Evolutionary conservation across 345 rosid species (phyloP).

Genomic region (Eucalyptus caleyi): DNA sequence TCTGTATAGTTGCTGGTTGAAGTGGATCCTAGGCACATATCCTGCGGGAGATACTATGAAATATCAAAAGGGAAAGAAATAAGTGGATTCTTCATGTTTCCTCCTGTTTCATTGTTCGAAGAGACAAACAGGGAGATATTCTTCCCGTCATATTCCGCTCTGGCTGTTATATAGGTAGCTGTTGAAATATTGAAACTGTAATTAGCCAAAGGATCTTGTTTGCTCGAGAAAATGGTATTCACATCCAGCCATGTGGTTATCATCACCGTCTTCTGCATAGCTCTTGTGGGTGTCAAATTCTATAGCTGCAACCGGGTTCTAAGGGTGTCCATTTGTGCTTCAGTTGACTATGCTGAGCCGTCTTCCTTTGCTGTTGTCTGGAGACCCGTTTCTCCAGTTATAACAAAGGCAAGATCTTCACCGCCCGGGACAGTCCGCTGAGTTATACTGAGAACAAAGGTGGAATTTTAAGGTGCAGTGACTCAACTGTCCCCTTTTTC

Average conservation of each 20-base stretch:
- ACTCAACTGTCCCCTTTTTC: not conserved
- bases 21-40: conserved; percentile 57
- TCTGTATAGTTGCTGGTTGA: conserved; percentile 25
- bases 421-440: conserved; percentile 27
- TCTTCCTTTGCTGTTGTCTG: conserved; percentile 28
- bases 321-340: conserved; percentile 3
- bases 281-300: conserved; percentile 71
- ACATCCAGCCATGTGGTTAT: conserved; percentile 59
- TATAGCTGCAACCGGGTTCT: conserved; percentile 28
- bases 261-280: conserved; percentile 30
- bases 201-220: conserved; percentile 22
- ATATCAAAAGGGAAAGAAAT: conserved; percentile 32
- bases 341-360: conserved; percentile 63
- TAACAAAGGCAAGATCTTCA: conserved; percentile 65
- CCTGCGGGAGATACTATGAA: conserved; percentile 33
- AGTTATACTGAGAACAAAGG: conserved; percentile 37
- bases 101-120: not conserved
- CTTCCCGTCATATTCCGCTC: not conserved
- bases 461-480: conserved; percentile 30
- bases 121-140: conserved; percentile 35
- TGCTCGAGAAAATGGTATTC: conserved; percentile 21
- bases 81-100: not conserved
- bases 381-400: conserved; percentile 14
- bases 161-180: not conserved
- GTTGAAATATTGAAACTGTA: conserved; percentile 8